These are phyloP conservation scores for Dendrothele bispora DNA, from an alignment of 768 basidiomycete genomes.

Conservation along the genomic window DNA sequence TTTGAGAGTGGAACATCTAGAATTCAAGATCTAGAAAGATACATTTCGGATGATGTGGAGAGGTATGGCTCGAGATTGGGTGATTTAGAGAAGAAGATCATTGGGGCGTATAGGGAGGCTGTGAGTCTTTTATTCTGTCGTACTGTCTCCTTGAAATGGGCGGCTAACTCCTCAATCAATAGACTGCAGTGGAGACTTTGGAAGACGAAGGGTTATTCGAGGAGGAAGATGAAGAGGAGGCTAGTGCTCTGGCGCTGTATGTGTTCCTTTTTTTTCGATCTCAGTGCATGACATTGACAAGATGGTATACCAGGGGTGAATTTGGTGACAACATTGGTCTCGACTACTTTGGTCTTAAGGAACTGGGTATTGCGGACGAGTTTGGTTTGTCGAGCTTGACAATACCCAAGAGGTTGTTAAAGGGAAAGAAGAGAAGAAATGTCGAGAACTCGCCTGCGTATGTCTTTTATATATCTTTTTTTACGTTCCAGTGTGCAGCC, in stretches of 20 bases:
- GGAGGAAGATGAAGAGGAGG: conserved; percentile 46
- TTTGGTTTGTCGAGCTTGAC: conserved; percentile 75
- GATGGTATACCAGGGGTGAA: conserved; percentile 56
- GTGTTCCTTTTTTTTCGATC: conserved; percentile 17
- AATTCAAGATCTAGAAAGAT: conserved; percentile 78
- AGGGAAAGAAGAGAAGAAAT: conserved; percentile 55
- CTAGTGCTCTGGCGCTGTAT: conserved; percentile 38
- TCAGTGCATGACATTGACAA: conserved; percentile 5
- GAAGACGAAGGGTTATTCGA: conserved; percentile 56
- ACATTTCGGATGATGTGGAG: conserved; percentile 87
- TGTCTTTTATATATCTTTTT: conserved; percentile 25
- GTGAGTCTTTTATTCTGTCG: conserved; percentile 40
- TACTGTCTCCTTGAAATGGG: neutral
- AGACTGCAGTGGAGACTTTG: conserved; percentile 42
- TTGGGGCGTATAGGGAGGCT: conserved; percentile 78
- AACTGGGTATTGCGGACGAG: conserved; percentile 86
- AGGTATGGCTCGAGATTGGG: conserved; percentile 73
- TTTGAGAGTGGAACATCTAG: conserved; percentile 86
- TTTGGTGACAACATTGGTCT: conserved; percentile 88
- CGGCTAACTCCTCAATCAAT: conserved; percentile 1
- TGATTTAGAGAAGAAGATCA: conserved; percentile 86
- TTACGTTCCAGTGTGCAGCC: no score
- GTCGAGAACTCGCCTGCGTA: conserved; percentile 47
- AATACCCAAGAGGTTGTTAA: conserved; percentile 77
- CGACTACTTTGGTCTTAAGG: conserved; percentile 89